Base-by-base conservation (phyloP, 331 rosid species). In the Quercus lobata region DNA sequence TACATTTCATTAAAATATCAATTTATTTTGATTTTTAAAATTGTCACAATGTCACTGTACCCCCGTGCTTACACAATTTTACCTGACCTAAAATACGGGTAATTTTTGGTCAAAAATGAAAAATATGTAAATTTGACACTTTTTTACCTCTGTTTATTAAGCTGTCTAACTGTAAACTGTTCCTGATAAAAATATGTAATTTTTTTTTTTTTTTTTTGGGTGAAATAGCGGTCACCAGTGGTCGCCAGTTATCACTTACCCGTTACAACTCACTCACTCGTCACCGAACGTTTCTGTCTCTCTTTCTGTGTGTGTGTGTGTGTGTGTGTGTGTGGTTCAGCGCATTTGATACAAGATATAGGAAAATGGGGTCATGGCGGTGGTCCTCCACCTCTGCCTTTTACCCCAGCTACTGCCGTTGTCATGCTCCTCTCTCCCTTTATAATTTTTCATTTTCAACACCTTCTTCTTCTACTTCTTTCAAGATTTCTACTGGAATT, bases 321-420 rank as follows among this genome's bases (percentile, higher is more conserved):
- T n/a, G 4, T 21, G 7, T 49, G 22, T 18, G 10, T 49, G 22
- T 18, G 22, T 21, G 17, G 17, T 35, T 69, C 29, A 5, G 62
- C 62, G 37, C 65, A 27, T 24, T 29, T 7, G 52, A 57, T 17
- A 11, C 11, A 22, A 37, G 15, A 11, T 16, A 15, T 2, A 5
- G n/a, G 53, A 53, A 25, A n/a, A 60, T 41, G 30, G 34, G 19
- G 91, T 80, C 84, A 74, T 83, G 87, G 79, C 86, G 77, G 82
- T 68, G 73, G 32, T 78, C 80, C 56, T 21, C 35, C 11, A 53
- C 61, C 62, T 44, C 75, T 25, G 37, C 58, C 63, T 3, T 62
- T 18, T 16, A 69, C 62, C 57, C 12, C 79, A 77, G 69, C 72
- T 18, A 24, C 78, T 74, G 25, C 72, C 29, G 8, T 68, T 54